Conservation (phyloP, 768 basidiomycete species). For the Pisolithus marmoratus region DNA sequence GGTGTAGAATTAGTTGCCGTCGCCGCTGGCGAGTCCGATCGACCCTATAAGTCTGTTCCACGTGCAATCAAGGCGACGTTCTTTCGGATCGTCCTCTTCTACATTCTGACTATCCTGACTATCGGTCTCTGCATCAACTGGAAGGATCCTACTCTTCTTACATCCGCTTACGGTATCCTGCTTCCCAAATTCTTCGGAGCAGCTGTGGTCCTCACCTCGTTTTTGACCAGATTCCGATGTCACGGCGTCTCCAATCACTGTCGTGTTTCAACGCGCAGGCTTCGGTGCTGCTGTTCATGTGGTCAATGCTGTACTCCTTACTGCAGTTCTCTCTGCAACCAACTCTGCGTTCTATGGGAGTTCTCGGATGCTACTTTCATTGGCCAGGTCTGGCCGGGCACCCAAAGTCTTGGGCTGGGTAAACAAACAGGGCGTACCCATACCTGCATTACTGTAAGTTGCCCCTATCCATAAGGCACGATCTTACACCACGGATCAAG, state of each 20-base stretch:
- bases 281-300: slow-evolving; percentile 58
- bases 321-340: slow-evolving; percentile 59
- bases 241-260: slow-evolving; percentile 56
- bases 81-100: slow-evolving; percentile 60
- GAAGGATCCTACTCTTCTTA: slow-evolving; percentile 47
- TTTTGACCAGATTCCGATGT: slow-evolving; percentile 38
- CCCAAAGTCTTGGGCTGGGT: slow-evolving; percentile 61
- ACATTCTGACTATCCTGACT: slow-evolving; percentile 56
- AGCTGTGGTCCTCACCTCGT: not conserved
- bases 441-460: slow-evolving; percentile 47
- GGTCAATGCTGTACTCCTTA: slow-evolving; percentile 62
- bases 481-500: slow-evolving; percentile 24
- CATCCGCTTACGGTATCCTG: slow-evolving; percentile 37
- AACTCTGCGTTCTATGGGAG: slow-evolving; percentile 64
- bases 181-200: not conserved
- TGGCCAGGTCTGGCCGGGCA: slow-evolving; percentile 61
- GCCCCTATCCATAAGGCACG: slow-evolving; percentile 11
- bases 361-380: slow-evolving; percentile 52
- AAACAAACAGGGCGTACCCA: slow-evolving; percentile 58
- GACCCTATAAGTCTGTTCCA: slow-evolving; percentile 59
- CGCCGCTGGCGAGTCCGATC: slow-evolving; percentile 65
- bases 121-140: slow-evolving; percentile 65
- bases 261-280: slow-evolving; percentile 56
- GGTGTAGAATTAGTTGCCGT: slow-evolving; percentile 68
- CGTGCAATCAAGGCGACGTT: slow-evolving; percentile 64